Evolutionary conservation across 495 filamentous ascomycete species (phyloP), one percentile per base, ranked within the genome.

Genomic region (Xylaria nigripes): DNA sequence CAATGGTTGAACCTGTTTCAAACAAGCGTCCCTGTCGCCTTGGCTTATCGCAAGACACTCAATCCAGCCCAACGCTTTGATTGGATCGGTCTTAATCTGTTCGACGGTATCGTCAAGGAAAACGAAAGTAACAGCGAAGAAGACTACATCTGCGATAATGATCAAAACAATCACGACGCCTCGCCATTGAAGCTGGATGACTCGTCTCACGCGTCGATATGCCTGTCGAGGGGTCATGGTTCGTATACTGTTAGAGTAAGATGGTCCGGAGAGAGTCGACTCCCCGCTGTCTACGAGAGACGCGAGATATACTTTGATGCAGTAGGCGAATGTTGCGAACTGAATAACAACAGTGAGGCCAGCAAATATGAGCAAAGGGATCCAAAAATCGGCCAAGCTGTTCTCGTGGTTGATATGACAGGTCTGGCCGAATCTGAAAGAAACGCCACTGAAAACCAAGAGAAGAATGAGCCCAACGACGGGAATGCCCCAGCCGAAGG

Each of bases 141-240:
- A 91, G 57, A 97, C 81, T 43, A 96, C 87, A 66, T 96, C 90
- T 42, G 80, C 79, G 50, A 96, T 76, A 56, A 97, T 94, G 61
- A 95, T 82, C 29, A 91, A 72, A 19, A 95, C 89, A 40, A 96
- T 83, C 23, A 81, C 79, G 43, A 95, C 89, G 45, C 90, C 90
- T 55, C 94, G 78, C 93, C 93, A 98, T 69, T 98, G 93, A 2
- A 98, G 77, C 64, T 85, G 82, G n/a, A 97, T 76, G 42, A 97
- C 90, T 54, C 89, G 83, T 45, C 81, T 79, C 30, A 97, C 80
- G 45, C 94, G 83, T 51, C 86, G 82, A 60, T 94, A 95, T 21
- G 93, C 90, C 61, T 93, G 90, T 46, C 86, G 80, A 18, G 94
- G 88, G 6, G 88, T 90, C 56, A 90, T 79, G 30, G 88, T 92